phyloP scores from a whole-genome alignment of 2,329 filamentous ascomycete genomes.

The Cytospora leucostoma region DNA sequence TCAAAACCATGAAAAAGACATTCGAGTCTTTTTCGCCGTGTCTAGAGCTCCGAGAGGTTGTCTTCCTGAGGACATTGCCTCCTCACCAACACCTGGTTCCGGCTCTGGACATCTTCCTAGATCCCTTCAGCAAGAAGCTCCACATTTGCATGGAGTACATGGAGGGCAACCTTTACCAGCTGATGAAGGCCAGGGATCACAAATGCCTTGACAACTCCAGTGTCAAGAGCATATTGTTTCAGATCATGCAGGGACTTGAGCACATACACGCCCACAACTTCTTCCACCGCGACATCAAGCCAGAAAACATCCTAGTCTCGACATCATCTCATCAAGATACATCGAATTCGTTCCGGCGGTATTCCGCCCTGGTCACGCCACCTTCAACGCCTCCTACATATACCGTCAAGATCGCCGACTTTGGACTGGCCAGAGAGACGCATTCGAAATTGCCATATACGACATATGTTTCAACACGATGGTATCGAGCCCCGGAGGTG shows the following conservation, averaged over 20 bases:
- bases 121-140: slow-evolving; percentile 92
- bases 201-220: slow-evolving; percentile 87
- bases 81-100: slow-evolving; percentile 92
- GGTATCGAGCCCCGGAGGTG: slow-evolving; percentile 97
- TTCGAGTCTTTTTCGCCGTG: slow-evolving; percentile 92
- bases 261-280: slow-evolving; percentile 97
- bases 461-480: slow-evolving; percentile 96
- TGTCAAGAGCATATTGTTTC: slow-evolving; percentile 96
- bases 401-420: slow-evolving; percentile 98
- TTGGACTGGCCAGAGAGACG: slow-evolving; percentile 94
- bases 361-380: slow-evolving; percentile 90
- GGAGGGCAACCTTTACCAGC: slow-evolving; percentile 97
- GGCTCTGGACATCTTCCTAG: slow-evolving; percentile 95
- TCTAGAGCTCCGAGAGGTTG: slow-evolving; percentile 91
- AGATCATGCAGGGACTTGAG: slow-evolving; percentile 93
- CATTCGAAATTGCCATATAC: slow-evolving; percentile 96
- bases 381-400: slow-evolving; percentile 92
- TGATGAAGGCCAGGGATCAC: slow-evolving; percentile 98
- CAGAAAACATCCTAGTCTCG: slow-evolving; percentile 96
- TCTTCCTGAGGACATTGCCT: slow-evolving; percentile 89
- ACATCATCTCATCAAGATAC: slow-evolving; percentile 83
- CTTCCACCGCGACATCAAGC: slow-evolving; percentile 99
- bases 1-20: slow-evolving; percentile 99
- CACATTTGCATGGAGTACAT: slow-evolving; percentile 99
- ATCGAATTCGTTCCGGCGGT: slow-evolving; percentile 83